These are phyloP conservation scores for Podospora anserina DNA, from an alignment of 495 filamentous ascomycete species.

Conservation along the genomic window DNA sequence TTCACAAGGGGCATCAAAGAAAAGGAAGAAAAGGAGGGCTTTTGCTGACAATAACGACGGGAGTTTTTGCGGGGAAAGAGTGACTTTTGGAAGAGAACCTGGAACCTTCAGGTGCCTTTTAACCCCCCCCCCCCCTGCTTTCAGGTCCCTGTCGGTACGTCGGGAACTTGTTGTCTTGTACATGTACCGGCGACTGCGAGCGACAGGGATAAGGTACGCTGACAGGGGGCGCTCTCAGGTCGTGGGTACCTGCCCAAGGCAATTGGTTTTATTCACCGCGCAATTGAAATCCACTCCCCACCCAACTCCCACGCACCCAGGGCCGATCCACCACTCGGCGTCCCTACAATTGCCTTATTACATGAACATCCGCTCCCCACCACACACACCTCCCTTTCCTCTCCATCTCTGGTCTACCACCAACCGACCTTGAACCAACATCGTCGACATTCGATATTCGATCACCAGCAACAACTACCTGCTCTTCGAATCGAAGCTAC, in stretches of 20 bases:
- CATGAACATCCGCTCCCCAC: slow-evolving; percentile 37
- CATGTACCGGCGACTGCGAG: slow-evolving; percentile 30
- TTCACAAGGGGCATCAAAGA: not conserved
- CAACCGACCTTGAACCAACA: slow-evolving; percentile 19
- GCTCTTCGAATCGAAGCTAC: not conserved
- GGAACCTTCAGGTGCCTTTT: not conserved
- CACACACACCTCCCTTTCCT: slow-evolving; percentile 29
- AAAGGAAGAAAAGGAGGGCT: not conserved
- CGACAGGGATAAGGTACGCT: slow-evolving; percentile 13
- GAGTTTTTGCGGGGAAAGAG: not conserved
- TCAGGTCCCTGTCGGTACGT: slow-evolving; percentile 27
- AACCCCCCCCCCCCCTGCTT: not conserved
- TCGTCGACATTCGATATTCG: slow-evolving; percentile 9
- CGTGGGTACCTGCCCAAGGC: slow-evolving; percentile 24
- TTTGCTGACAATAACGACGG: not conserved
- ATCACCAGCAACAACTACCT: slow-evolving; percentile 1
- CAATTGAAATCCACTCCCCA: slow-evolving; percentile 7
- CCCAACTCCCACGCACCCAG: slow-evolving; percentile 22
- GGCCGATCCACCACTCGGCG: slow-evolving; percentile 21
- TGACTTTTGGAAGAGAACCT: not conserved
- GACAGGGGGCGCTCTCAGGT: not conserved
- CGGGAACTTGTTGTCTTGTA: slow-evolving; percentile 30
- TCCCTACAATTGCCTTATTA: slow-evolving; percentile 31
- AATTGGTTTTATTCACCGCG: slow-evolving; percentile 29
- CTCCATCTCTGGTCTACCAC: slow-evolving; percentile 20